Conservation (phyloP, 208 protist species). For the Leishmania gerbilli region DNA sequence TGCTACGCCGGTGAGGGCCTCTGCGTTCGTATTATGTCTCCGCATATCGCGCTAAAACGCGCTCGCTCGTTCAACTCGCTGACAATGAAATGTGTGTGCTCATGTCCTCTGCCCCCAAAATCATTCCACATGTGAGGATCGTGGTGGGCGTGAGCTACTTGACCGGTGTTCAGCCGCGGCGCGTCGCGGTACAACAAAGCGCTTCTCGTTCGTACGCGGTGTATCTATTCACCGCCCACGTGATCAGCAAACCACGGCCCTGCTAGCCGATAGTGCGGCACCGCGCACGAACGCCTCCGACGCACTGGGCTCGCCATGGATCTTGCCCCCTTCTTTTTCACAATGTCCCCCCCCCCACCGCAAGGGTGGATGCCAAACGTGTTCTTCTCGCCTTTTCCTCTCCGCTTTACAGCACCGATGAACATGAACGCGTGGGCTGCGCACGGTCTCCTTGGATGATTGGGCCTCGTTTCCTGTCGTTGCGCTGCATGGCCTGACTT, state of each 20-base stretch:
- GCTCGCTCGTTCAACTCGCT: background rate
- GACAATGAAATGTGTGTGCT: background rate
- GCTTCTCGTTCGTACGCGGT: background rate
- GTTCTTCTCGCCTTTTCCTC: background rate
- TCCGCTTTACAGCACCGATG: background rate
- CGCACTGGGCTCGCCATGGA: background rate
- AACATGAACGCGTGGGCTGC: background rate
- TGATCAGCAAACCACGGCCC: background rate
- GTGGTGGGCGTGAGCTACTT: background rate
- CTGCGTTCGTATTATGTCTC: background rate
- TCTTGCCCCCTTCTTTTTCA: no score
- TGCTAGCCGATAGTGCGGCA: background rate
- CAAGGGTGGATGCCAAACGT: background rate
- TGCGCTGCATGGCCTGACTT: no score
- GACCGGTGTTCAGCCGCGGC: background rate
- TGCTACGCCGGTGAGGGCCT: background rate
- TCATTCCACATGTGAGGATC: no score
- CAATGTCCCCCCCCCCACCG: no score
- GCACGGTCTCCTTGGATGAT: background rate
- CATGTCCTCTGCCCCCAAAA: background rate
- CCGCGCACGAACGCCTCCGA: background rate
- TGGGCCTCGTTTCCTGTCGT: background rate
- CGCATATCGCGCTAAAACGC: background rate
- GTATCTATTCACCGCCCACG: background rate
- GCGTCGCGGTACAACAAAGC: background rate